A percentile compares a stretch with the other conserved stretches of the same genome.
These are phyloP conservation scores for Solanum pinnatisectum DNA, from an alignment of 257 asterid species.

Conservation along the genomic window DNA sequence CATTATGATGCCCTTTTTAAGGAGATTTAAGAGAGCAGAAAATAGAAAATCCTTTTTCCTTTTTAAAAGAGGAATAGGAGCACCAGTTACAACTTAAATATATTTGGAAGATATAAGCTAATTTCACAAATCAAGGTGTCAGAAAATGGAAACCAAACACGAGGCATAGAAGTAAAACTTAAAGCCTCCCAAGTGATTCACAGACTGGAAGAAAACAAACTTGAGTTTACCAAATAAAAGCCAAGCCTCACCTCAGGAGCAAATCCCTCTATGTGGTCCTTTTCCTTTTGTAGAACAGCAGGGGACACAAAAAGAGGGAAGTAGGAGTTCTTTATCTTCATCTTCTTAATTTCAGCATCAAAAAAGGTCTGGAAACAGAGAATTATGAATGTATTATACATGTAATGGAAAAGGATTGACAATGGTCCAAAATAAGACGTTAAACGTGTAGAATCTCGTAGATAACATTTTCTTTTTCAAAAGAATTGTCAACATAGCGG, in stretches of 20 bases:
- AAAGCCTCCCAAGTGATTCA: background rate
- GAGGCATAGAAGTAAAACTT: background rate
- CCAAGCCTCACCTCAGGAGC: conserved; percentile 83
- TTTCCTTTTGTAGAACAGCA: conserved; percentile 72
- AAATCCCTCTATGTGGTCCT: conserved; percentile 93
- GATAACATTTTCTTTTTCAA: background rate
- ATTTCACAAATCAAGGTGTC: background rate
- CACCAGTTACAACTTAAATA: background rate
- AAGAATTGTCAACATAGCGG: background rate
- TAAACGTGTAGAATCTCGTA: background rate
- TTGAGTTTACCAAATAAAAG: background rate
- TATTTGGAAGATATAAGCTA: background rate
- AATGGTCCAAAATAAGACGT: background rate
- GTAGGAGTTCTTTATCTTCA: conserved; percentile 91
- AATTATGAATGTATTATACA: background rate
- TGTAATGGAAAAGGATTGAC: background rate
- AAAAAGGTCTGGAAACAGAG: conserved; percentile 51
- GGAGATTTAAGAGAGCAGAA: background rate
- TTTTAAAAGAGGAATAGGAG: background rate
- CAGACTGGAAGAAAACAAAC: background rate
- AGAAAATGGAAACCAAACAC: background rate
- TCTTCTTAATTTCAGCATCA: conserved; percentile 95
- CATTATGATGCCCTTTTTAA: background rate
- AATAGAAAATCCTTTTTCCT: background rate
- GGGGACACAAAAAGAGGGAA: conserved; percentile 89